A percentile compares a stretch with the other conserved stretches of the same genome.
Conservation (phyloP, 2,329 filamentous ascomycete genomes). For the Balansia obtecta region DNA sequence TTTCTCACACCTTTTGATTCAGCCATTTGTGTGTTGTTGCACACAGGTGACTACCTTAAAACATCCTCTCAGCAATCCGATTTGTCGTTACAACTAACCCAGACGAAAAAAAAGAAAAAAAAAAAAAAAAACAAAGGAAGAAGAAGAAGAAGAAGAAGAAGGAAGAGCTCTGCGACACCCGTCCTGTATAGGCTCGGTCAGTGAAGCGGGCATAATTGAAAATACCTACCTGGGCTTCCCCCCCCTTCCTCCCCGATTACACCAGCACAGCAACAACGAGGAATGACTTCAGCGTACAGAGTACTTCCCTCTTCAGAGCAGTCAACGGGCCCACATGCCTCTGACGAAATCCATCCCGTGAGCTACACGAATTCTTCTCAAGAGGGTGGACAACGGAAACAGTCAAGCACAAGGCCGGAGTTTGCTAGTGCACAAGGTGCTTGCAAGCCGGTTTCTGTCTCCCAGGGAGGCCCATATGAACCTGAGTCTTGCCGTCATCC, state of each 20-base stretch:
- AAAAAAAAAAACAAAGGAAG: too few species aligned
- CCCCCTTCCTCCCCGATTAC: not conserved
- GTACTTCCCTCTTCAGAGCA: constrained; percentile 7
- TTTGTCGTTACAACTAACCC: not conserved
- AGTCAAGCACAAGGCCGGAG: constrained; percentile 16
- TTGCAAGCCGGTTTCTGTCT: constrained; percentile 12
- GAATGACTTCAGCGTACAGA: constrained; percentile 1
- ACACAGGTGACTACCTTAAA: not conserved
- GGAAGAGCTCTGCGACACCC: not conserved
- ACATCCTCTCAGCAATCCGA: not conserved
- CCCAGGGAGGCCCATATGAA: constrained; percentile 12
- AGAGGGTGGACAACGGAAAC: constrained; percentile 16
- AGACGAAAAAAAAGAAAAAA: not conserved
- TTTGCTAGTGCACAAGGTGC: constrained; percentile 15
- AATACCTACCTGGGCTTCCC: not conserved
- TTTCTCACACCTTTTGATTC: not conserved
- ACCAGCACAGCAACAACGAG: not conserved
- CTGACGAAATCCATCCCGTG: constrained; percentile 15
- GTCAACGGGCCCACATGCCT: constrained; percentile 17
- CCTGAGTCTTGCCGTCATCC: constrained; percentile 11
- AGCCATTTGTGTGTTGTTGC: not conserved
- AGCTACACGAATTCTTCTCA: constrained; percentile 20
- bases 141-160: not conserved
- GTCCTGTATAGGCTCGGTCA: not conserved
- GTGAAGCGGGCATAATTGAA: constrained; percentile 1